These are phyloP conservation scores for Durotheca rogersii DNA, from an alignment of 495 filamentous ascomycete genomes.

Conservation along the genomic window DNA sequence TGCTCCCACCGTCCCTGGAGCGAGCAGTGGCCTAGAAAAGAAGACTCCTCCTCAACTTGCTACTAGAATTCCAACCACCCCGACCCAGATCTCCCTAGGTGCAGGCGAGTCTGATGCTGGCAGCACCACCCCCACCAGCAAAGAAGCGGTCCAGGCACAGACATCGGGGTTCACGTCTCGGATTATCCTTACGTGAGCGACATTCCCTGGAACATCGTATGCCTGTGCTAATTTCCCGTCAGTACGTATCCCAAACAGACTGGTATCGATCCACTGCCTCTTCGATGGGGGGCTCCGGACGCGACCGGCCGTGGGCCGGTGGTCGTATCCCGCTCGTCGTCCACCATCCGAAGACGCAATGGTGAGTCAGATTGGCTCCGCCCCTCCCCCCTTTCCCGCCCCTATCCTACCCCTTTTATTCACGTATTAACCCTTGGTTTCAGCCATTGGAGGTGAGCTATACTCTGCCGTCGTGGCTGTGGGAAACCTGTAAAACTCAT, in stretches of 20 bases:
- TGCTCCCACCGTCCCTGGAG: slow-evolving; percentile 39
- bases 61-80: slow-evolving; percentile 13
- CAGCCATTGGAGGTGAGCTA: slow-evolving; percentile 52
- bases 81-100: slow-evolving; percentile 14
- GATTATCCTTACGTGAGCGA: slow-evolving; percentile 61
- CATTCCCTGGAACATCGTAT: slow-evolving; percentile 4
- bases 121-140: slow-evolving; percentile 15
- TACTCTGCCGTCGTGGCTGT: not conserved
- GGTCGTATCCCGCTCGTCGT: slow-evolving; percentile 76
- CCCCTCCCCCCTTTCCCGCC: no score
- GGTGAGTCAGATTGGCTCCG: no score
- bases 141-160: slow-evolving; percentile 26
- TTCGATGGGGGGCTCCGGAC: slow-evolving; percentile 85
- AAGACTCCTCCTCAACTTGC: slow-evolving; percentile 15
- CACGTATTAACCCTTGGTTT: slow-evolving; percentile 9
- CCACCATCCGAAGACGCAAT: slow-evolving; percentile 82
- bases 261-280: slow-evolving; percentile 84
- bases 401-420: not conserved
- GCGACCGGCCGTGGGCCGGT: slow-evolving; percentile 77
- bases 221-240: slow-evolving; percentile 37
- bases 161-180: slow-evolving; percentile 54
- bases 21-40: slow-evolving; percentile 26
- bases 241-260: slow-evolving; percentile 94
- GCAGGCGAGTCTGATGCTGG: slow-evolving; percentile 20
- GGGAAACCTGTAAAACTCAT: slow-evolving; percentile 7